Conservation (phyloP, 2,329 filamentous ascomycete genomes). For the Pleurostoma richardsiae region DNA sequence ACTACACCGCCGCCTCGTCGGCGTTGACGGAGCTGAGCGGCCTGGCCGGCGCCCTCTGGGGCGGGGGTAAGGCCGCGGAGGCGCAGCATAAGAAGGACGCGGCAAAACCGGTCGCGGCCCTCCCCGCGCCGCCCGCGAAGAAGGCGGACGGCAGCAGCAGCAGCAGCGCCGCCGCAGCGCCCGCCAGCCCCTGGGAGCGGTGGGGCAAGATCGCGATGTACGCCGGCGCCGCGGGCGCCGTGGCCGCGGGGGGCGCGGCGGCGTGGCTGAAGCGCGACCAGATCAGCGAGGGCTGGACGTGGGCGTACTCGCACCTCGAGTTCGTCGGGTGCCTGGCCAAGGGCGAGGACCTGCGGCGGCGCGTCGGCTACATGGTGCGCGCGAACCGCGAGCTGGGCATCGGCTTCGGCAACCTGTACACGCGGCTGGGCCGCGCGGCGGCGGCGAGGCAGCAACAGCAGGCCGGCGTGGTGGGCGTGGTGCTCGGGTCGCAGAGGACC, state of each 20-base stretch:
- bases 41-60: slow-evolving; percentile 65
- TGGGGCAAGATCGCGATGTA: slow-evolving; percentile 86
- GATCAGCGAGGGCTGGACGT: slow-evolving; percentile 69
- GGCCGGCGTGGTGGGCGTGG: slow-evolving; percentile 47
- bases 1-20: slow-evolving; percentile 69
- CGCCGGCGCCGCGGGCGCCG: slow-evolving; percentile 77
- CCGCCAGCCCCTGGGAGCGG: slow-evolving; percentile 56
- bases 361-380: slow-evolving; percentile 63
- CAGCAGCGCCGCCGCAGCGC: slow-evolving; percentile 6
- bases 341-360: slow-evolving; percentile 73
- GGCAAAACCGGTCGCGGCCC: slow-evolving; percentile 29
- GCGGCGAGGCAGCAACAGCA: slow-evolving; percentile 34
- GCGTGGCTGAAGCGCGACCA: slow-evolving; percentile 83
- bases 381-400: slow-evolving; percentile 62
- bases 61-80: slow-evolving; percentile 33
- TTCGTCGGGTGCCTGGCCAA: slow-evolving; percentile 87
- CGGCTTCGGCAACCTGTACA: slow-evolving; percentile 84
- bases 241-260: slow-evolving; percentile 76
- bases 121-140: slow-evolving; percentile 26
- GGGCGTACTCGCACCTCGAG: slow-evolving; percentile 86
- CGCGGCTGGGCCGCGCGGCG: slow-evolving; percentile 68
- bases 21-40: slow-evolving; percentile 64
- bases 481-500: slow-evolving; percentile 69
- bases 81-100: slow-evolving; percentile 5
- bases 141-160: slow-evolving; percentile 26